Evolutionary conservation across 1,284 basidiomycete genomes (phyloP), one percentile per base, ranked within the genome.

Genomic region (Xerocomus amazonicus): DNA sequence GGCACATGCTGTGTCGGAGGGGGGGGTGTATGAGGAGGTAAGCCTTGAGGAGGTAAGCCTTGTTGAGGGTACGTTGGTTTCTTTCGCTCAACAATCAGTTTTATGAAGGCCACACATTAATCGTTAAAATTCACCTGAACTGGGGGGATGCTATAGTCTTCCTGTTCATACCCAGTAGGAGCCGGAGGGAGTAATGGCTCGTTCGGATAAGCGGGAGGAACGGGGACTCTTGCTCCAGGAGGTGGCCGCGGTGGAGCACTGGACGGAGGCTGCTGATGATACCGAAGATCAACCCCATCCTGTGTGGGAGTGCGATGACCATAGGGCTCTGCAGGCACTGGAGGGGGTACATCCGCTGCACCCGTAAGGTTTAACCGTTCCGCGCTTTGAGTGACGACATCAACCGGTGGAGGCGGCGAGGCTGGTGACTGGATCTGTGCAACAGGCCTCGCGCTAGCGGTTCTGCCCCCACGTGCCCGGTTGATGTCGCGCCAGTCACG

Each of bases 401-500:
- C 53, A 7, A 51, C 51, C n/a, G 63, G 51, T 7, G 68, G 59
- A 52, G 69, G 51, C 43, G 60, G 59, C 31, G 65, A 67, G 57
- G 45, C 64, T 56, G 45, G 55, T 40, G 59, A 41, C 60, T 71
- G 69, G 19, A 70, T 59, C 46, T 71, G 72, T 8, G 62, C 60
- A 35, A 69, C 59, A 3, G 73, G 70, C 38, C 68, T 68, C 53
- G 69, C 49, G 17, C 42, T 26, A 53, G 64, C 58, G 42, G 70
- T 71, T 62, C 75, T 77, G 49, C 74, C 74, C 12, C 70, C 72
- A 31, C 70, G 79, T 59, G 70, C 68, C 65, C 83, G 75, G 63
- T 88, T 86, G 66, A 89, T 87, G 59, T 85, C 92, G 64, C 94
- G 89, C 76, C 93, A 87, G 68, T 96, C 90, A 54, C 87, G 85